phyloP scores from a whole-genome alignment of 225 moss, liverwort and hornwort genomes.

The Marchantia polymorpha region DNA sequence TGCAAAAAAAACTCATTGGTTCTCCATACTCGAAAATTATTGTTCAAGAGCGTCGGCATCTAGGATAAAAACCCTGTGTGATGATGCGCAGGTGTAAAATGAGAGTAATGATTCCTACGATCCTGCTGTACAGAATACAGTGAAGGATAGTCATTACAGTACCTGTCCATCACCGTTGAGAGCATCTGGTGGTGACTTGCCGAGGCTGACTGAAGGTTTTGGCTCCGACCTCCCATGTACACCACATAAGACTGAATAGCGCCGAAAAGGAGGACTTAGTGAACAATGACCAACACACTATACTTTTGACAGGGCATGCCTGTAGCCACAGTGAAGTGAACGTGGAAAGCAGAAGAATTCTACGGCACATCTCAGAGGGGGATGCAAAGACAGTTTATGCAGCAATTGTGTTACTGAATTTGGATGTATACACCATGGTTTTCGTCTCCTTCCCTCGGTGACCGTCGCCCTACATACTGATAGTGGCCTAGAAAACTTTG shows the following conservation, averaged over 20 bases:
- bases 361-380: too few species aligned
- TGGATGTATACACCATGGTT: not conserved
- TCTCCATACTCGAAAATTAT: too few species aligned
- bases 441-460: not conserved
- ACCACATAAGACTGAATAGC: constrained; percentile 37
- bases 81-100: too few species aligned
- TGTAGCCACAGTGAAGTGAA: not conserved
- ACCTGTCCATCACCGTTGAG: constrained; percentile 1
- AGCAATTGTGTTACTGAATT: not conserved
- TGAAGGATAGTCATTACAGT: not conserved
- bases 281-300: not conserved
- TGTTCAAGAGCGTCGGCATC: too few species aligned
- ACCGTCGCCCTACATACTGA: too few species aligned
- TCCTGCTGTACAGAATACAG: too few species aligned
- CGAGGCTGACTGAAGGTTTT: not conserved
- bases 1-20: too few species aligned
- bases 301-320: not conserved
- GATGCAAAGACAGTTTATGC: too few species aligned
- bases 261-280: not conserved
- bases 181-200: constrained; percentile 6
- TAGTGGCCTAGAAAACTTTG: too few species aligned
- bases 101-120: too few species aligned
- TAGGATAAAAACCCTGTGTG: too few species aligned
- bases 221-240: constrained; percentile 27
- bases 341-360: too few species aligned